These are phyloP conservation scores for Galerina sulciceps DNA, from an alignment of 768 basidiomycete genomes.

Conservation along the genomic window DNA sequence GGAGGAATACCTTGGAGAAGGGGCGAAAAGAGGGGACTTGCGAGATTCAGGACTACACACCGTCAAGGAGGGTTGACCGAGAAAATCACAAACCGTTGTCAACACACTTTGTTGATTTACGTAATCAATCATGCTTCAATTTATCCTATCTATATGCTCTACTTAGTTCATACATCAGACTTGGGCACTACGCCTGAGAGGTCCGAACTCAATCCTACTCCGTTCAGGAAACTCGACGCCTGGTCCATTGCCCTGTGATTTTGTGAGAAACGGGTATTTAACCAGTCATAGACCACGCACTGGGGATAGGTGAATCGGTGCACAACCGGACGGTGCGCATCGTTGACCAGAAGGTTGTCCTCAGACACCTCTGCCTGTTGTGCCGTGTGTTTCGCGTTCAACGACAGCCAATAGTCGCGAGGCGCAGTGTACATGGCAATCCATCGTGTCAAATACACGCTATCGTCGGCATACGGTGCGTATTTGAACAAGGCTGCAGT, in stretches of 20 bases:
- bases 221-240: conserved; percentile 61
- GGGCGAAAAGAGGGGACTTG: conserved; percentile 6
- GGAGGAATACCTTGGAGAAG: conserved; percentile 9
- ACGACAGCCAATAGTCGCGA: conserved; percentile 53
- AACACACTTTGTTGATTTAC: conserved; percentile 21
- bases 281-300: conserved; percentile 48
- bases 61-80: conserved; percentile 12
- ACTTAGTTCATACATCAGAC: conserved; percentile 24
- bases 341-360: conserved; percentile 44
- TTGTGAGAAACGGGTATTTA: conserved; percentile 11
- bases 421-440: conserved; percentile 62
- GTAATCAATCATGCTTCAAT: conserved; percentile 9
- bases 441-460: conserved; percentile 69
- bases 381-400: conserved; percentile 62
- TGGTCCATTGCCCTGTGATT: conserved; percentile 56
- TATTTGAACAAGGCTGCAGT: conserved; percentile 67
- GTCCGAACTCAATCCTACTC: conserved; percentile 55
- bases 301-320: conserved; percentile 75
- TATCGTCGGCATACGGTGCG: conserved; percentile 63
- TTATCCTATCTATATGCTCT: conserved; percentile 6
- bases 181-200: conserved; percentile 37
- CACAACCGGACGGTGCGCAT: conserved; percentile 49
- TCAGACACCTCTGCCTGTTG: conserved; percentile 47
- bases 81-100: conserved; percentile 14
- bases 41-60: conserved; percentile 21